These are phyloP conservation scores for Candida odintsovae DNA, from an alignment of 805 yeast genomes.

Conservation along the genomic window DNA sequence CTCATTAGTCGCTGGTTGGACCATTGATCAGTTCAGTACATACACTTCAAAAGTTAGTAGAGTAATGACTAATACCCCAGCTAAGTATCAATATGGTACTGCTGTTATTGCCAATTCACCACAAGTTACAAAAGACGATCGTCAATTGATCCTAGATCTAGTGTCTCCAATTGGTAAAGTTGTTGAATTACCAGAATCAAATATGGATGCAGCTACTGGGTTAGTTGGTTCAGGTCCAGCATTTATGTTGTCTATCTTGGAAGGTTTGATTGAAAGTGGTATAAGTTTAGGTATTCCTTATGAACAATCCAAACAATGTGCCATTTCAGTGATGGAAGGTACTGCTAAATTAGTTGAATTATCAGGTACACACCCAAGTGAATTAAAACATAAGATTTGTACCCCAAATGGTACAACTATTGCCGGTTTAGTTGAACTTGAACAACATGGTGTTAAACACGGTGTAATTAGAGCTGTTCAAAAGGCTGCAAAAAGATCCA, in stretches of 20 bases:
- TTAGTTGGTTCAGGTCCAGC: constrained; percentile 97
- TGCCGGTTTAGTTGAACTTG: constrained; percentile 89
- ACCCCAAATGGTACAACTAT: constrained; percentile 99
- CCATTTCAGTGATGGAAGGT: constrained; percentile 92
- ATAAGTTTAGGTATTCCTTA: constrained; percentile 90
- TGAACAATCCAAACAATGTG: constrained; percentile 75
- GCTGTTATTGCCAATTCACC: constrained; percentile 80
- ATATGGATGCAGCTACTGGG: constrained; percentile 95
- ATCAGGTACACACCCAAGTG: constrained; percentile 85
- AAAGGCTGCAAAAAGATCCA: constrained; percentile 84
- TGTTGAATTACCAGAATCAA: constrained; percentile 70
- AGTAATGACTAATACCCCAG: constrained; percentile 98
- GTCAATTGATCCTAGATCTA: constrained; percentile 39
- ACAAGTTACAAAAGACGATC: constrained; percentile 39
- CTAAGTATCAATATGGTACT: constrained; percentile 87
- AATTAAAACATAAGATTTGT: constrained; percentile 78
- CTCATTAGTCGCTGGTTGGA: constrained; percentile 90
- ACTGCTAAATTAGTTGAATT: constrained; percentile 84
- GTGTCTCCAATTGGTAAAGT: constrained; percentile 64
- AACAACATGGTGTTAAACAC: constrained; percentile 82
- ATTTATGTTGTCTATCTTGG: constrained; percentile 81
- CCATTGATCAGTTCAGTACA: constrained; percentile 57
- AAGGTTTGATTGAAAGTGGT: constrained; percentile 91
- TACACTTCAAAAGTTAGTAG: constrained; percentile 62
- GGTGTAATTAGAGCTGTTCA: constrained; percentile 85